Evolutionary conservation across 441 rosid species (phyloP), one percentile per base, ranked within the genome.

Genomic region (Croton setiger): DNA sequence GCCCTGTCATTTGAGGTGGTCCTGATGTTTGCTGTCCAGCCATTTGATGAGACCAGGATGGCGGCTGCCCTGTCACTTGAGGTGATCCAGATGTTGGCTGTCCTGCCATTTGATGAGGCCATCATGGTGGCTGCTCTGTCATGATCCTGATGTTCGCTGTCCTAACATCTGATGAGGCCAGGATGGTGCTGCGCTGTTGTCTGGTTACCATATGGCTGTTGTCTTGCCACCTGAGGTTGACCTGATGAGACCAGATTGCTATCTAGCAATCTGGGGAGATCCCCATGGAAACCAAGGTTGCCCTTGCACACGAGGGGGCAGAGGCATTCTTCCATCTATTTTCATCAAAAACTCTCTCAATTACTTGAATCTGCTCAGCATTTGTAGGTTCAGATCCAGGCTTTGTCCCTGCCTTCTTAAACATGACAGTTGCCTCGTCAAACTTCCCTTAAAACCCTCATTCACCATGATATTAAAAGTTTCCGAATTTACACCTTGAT

Each of bases 401-500:
- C 55, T 81, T 81, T 3, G 91, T 88, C 41, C 99, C 99, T 0
- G 70, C 88, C 81, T 81, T 88, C 85, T 79, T 86, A 73, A 94
- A 94, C 1, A 87, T 83, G 13, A 70, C 71, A 73, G 84, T 41
- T 0, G 89, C 98, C 80, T 88, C 93, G 0, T 48, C 77, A 75
- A 84, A 66, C 72, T 88, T 69, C 39, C 84, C 89, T 86, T 88
- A 77, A 95, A 89, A 76, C 97, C 92, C 69, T 87, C 89, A 20
- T 92, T 92, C 44, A 95, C 98, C 95, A 92, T 87, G 57, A 86
- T 72, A 72, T 81, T 86, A 77, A 86, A 67, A 0, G 96, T 92
- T 14, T 95, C 98, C 0, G 99, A 88, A 75, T 90, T 90, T 80
- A 92, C 88, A 0, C 91, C 91, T 59, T 82, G 96, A 39, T 76